Conservation (phyloP, 805 yeast species). For the Wickerhamiella lipophila region DNA sequence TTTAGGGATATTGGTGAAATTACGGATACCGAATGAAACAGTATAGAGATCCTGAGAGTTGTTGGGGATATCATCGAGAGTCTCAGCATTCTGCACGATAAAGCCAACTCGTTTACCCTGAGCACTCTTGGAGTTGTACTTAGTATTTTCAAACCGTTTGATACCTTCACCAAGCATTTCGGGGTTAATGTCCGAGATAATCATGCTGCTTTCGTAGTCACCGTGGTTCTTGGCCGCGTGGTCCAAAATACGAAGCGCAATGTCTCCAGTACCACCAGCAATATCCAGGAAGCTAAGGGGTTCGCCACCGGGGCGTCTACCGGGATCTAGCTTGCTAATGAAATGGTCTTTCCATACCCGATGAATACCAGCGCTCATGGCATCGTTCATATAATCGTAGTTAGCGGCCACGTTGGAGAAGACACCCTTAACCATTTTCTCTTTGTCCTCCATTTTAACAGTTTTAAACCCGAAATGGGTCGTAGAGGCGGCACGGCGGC, state of each 20-base stretch:
- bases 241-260: conserved; percentile 87
- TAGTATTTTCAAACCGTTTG: conserved; percentile 43
- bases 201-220: conserved; percentile 69
- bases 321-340: conserved; percentile 80
- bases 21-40: conserved; percentile 92
- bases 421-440: conserved; percentile 57
- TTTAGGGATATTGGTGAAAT: conserved; percentile 87
- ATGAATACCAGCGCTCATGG: conserved; percentile 92
- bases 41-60: conserved; percentile 91
- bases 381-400: conserved; percentile 95
- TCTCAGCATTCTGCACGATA: conserved; percentile 86
- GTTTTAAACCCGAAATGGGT: conserved; percentile 91
- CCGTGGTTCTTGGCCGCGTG: conserved; percentile 72
- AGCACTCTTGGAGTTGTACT: conserved; percentile 30
- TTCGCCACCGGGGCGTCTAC: conserved; percentile 73
- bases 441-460: conserved; percentile 68
- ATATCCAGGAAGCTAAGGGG: conserved; percentile 87
- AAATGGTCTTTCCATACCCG: conserved; percentile 90
- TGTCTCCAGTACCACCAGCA: conserved; percentile 98
- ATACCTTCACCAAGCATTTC: conserved; percentile 94
- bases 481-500: conserved; percentile 27
- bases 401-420: conserved; percentile 90
- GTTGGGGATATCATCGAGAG: conserved; percentile 67
- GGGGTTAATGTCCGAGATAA: conserved; percentile 86
- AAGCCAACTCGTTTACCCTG: conserved; percentile 66